A percentile compares a stretch with the other conserved stretches of the same genome.
Conservation (phyloP, 257 asterid genomes). For the Agastache rugosa region DNA sequence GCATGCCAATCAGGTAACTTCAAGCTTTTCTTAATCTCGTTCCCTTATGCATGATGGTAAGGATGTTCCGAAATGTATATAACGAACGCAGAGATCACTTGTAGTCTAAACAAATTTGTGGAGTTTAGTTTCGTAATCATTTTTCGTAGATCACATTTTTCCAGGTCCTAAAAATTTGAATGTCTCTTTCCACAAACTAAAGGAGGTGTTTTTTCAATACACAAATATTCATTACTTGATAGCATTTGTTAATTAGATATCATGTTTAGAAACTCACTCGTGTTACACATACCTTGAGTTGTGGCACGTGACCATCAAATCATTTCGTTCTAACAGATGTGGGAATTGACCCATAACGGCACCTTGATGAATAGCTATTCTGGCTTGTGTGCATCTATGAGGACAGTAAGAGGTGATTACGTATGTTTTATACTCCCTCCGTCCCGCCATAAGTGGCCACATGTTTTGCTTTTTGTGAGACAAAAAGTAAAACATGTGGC, state of each 20-base stretch:
- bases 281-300: slow-evolving; percentile 2
- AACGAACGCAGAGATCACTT: neutral
- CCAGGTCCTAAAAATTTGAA: neutral
- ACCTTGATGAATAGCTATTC: slow-evolving; percentile 79
- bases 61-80: neutral
- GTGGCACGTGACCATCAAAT: slow-evolving; percentile 6
- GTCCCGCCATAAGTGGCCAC: no score
- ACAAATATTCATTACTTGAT: neutral
- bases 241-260: neutral
- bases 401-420: slow-evolving; percentile 55
- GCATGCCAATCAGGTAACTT: slow-evolving; percentile 74
- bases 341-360: slow-evolving; percentile 80
- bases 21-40: slow-evolving; percentile 11
- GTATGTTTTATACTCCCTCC: neutral
- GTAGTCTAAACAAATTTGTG: neutral
- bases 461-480: no score
- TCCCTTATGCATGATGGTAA: neutral
- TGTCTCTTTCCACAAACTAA: neutral
- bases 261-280: slow-evolving; percentile 11
- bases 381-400: slow-evolving; percentile 80
- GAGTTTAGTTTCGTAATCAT: neutral
- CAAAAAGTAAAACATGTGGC: no score
- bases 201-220: neutral
- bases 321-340: slow-evolving; percentile 61
- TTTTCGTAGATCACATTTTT: neutral